Percentiles rank a stretch among this genome's conserved stretches.
phyloP scores from a whole-genome alignment of 345 rosid genomes.

The Camelina sativa region DNA sequence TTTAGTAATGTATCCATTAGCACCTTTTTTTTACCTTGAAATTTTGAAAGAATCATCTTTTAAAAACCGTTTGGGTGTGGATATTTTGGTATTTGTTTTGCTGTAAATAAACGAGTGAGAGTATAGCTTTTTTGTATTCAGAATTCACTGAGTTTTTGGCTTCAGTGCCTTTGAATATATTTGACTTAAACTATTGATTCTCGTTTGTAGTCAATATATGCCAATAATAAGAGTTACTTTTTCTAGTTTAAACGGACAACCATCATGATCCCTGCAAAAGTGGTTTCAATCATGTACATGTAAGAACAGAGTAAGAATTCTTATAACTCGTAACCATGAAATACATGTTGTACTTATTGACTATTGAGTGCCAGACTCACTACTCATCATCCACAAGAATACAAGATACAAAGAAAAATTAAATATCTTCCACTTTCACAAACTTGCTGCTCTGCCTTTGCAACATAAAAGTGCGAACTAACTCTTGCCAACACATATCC shows the following conservation, averaged over 20 bases:
- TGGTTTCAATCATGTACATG: not conserved
- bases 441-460: too few species aligned
- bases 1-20: not conserved
- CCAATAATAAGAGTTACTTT: not conserved
- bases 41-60: constrained; percentile 27
- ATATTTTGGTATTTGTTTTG: constrained; percentile 14
- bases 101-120: constrained; percentile 27
- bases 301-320: not conserved
- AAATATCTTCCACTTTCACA: too few species aligned
- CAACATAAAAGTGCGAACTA: too few species aligned
- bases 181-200: too few species aligned
- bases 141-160: not conserved
- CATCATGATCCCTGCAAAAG: not conserved
- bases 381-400: not conserved
- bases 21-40: not conserved
- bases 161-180: not conserved
- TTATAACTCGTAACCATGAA: not conserved
- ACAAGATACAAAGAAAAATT: not conserved
- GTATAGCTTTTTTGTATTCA: not conserved
- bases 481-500: too few species aligned
- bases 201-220: too few species aligned
- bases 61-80: not conserved
- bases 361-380: not conserved
- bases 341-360: not conserved
- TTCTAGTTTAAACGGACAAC: not conserved